Evolutionary conservation across 2,329 filamentous ascomycete species (phyloP), one percentile per base, ranked within the genome.

Genomic region (Aurifilum marmelostoma): DNA sequence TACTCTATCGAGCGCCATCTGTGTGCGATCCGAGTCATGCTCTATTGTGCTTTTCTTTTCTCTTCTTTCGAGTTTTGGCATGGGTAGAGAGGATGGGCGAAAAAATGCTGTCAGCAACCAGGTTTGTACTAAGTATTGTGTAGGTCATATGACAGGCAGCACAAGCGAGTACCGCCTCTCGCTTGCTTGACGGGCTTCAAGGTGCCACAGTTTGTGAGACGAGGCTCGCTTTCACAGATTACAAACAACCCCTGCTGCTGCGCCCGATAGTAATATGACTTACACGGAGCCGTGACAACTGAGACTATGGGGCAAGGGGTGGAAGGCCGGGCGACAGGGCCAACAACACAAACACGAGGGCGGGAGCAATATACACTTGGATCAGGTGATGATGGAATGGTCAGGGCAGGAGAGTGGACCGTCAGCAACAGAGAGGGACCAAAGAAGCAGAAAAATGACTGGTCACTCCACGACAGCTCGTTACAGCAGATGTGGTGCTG

Each of bases 401-500:
- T 18, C 41, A 14, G 41, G 47, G 21, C 47, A 52, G 47, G 8
- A 8, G n/a, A 54, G 50, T 32, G 29, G 21, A 29, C 14, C 16
- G 32, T 37, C 16, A 37, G 32, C 18, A 29, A 34, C 34, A 34
- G n/a, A 34, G 34, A 34, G 18, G 5, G 6, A 34, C 27, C 1
- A 58, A 8, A 9, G 14, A 2, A 27, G n/a, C n/a, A n/a, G n/a
- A 8, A 12, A n/a, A 34, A 3, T 37, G 56, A 37, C 56, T 59
- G 56, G 9, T 37, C 56, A 59, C 18, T 11, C 24, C 56, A 59
- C 32, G 21, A 59, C 27, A n/a, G 32, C 16, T 59, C 18, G 29
- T 37, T 56, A 32, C 58, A 60, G 21, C 37, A 62, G 14, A 34
- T 43, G 59, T 37, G 56, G 29, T 59, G 56, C 56, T 59, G 56